phyloP scores from a whole-genome alignment of 768 basidiomycete genomes.

The Boletus subparvulus region DNA sequence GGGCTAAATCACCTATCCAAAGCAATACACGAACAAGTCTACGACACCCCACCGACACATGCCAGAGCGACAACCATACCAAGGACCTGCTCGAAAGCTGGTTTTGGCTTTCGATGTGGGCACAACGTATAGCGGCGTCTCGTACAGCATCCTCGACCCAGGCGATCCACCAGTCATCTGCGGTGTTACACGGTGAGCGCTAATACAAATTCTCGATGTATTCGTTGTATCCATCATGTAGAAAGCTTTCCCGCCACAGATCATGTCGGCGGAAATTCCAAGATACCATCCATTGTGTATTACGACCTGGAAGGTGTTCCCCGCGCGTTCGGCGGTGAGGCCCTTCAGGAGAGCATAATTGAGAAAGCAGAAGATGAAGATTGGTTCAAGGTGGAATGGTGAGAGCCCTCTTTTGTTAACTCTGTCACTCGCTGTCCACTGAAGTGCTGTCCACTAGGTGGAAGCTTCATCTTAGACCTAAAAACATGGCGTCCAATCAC shows the following conservation, averaged over 20 bases:
- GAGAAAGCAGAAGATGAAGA: conserved; percentile 42
- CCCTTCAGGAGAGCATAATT: conserved; percentile 36
- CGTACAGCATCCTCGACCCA: conserved; percentile 38
- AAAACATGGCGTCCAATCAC: conserved; percentile 17
- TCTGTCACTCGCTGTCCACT: not conserved
- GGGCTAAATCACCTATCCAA: not conserved
- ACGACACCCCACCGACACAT: conserved; percentile 8
- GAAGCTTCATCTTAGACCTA: conserved; percentile 38
- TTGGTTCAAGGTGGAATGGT: conserved; percentile 35
- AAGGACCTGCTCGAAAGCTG: conserved; percentile 41
- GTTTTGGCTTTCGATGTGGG: conserved; percentile 54
- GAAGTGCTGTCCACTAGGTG: conserved; percentile 25
- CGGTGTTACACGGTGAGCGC: conserved; percentile 27
- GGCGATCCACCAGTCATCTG: conserved; percentile 26
- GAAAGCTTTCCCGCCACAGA: conserved; percentile 48
- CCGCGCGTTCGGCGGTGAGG: conserved; percentile 47
- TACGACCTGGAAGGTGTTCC: conserved; percentile 43
- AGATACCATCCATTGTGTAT: conserved; percentile 50
- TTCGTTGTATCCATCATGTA: conserved; percentile 3
- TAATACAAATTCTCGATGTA: not conserved
- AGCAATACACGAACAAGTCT: not conserved
- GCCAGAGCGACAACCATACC: conserved; percentile 37
- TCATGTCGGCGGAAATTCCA: conserved; percentile 45
- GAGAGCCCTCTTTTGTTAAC: not conserved
- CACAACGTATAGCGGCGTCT: conserved; percentile 51